A percentile compares a stretch with the other conserved stretches of the same genome.
phyloP scores from a whole-genome alignment of 1,139 yeast genomes.

The Yamadazyma mexicana region DNA sequence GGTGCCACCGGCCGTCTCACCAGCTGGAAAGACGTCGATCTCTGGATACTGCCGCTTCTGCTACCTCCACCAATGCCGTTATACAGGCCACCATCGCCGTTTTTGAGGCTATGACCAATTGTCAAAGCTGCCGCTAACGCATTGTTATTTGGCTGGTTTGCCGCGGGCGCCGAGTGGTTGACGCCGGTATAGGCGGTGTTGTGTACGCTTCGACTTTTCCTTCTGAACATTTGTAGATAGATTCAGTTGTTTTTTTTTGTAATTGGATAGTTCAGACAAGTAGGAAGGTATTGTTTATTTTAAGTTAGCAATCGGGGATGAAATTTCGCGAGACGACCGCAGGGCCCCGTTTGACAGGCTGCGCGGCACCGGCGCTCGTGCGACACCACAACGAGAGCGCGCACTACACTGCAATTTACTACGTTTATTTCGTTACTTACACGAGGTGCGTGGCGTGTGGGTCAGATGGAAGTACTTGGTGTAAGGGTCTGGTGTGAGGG shows the following conservation, averaged over 20 bases:
- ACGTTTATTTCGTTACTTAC: too few relatives aligned
- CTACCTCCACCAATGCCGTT: not conserved
- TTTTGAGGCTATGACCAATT: conserved; percentile 31
- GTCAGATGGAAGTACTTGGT: too few relatives aligned
- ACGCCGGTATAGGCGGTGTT: conserved; percentile 49
- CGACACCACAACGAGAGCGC: too few relatives aligned
- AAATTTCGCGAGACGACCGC: not conserved
- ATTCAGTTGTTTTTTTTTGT: not conserved
- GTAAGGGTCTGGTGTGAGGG: too few relatives aligned
- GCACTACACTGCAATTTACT: too few relatives aligned
- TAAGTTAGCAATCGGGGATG: not conserved
- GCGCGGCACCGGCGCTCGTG: not conserved
- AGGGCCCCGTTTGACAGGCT: too few relatives aligned
- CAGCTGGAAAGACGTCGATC: conserved; percentile 13
- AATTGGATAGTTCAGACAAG: not conserved
- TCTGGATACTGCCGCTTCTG: conserved; percentile 13
- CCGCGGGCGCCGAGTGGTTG: conserved; percentile 33
- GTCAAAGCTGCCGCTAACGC: conserved; percentile 51
- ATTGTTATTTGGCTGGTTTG: conserved; percentile 37
- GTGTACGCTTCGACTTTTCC: conserved; percentile 32
- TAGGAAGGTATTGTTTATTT: not conserved
- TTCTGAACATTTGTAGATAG: conserved; percentile 33
- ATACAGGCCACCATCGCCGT: conserved; percentile 4
- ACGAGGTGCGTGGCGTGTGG: too few relatives aligned
- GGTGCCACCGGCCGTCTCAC: conserved; percentile 2